Conservation (phyloP, 1,139 yeast genomes). For the Zygosaccharomyces pseudobailii region DNA sequence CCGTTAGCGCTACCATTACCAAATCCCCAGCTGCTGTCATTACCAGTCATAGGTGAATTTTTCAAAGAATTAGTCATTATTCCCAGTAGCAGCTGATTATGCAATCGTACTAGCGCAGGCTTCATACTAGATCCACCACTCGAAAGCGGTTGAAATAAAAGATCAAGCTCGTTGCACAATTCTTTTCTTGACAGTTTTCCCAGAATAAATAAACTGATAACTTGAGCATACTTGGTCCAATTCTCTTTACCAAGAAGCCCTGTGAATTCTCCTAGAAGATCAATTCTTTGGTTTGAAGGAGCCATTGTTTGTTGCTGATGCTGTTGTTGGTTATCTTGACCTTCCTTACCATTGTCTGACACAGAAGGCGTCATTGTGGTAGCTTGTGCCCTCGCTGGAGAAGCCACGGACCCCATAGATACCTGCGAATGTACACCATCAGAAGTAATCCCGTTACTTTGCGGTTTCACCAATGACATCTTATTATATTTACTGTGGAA, state of each 20-base stretch:
- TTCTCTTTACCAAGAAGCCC: conserved; percentile 57
- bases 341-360: conserved; percentile 4
- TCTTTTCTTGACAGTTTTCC: conserved; percentile 79
- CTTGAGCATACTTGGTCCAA: conserved; percentile 85
- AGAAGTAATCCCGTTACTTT: conserved; percentile 10
- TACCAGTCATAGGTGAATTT: conserved; percentile 36
- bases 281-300: conserved; percentile 46
- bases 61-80: conserved; percentile 80
- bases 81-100: conserved; percentile 75
- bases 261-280: conserved; percentile 73
- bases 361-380: conserved; percentile 6
- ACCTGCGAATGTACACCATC: background rate
- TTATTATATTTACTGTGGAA: background rate
- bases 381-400: conserved; percentile 5
- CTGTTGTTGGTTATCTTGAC: conserved; percentile 3
- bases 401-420: background rate
- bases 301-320: background rate
- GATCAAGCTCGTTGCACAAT: conserved; percentile 37
- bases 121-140: conserved; percentile 7
- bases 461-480: conserved; percentile 16
- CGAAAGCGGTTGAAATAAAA: conserved; percentile 19
- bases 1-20: conserved; percentile 25
- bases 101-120: conserved; percentile 42
- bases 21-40: conserved; percentile 33
- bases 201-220: conserved; percentile 67